Conservation (phyloP, 306 rosid genomes). For the Urtica urens region DNA sequence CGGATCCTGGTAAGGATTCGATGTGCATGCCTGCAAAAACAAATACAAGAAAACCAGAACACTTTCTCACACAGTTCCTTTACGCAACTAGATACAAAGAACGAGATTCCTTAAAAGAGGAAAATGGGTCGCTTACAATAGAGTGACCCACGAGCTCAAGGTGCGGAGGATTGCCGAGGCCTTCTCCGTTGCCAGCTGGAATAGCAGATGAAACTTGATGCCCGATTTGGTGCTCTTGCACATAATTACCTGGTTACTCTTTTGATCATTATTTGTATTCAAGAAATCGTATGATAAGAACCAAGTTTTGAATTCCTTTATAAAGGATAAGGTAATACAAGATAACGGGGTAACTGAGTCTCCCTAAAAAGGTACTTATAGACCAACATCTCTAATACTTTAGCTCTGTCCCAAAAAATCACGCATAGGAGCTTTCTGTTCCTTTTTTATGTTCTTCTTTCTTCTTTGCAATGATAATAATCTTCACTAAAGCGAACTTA, state of each 20-base stretch:
- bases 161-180: slow-evolving; percentile 50
- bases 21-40: slow-evolving; percentile 71
- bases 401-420: too few species aligned
- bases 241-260: slow-evolving; percentile 47
- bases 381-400: too few species aligned
- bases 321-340: too few species aligned
- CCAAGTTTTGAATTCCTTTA: too few species aligned
- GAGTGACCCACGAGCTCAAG: slow-evolving; percentile 96
- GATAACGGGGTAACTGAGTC: too few species aligned
- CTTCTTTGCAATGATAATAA: too few species aligned
- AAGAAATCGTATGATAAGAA: too few species aligned
- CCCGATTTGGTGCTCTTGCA: slow-evolving; percentile 46
- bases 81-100: background rate
- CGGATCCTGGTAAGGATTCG: slow-evolving; percentile 86
- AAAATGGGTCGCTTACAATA: slow-evolving; percentile 42
- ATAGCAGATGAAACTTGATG: slow-evolving; percentile 40
- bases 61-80: background rate
- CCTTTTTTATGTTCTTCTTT: too few species aligned
- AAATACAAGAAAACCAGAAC: slow-evolving; percentile 4
- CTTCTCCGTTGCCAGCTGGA: slow-evolving; percentile 40
- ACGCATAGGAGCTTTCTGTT: too few species aligned
- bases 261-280: too few species aligned
- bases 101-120: background rate
- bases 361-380: too few species aligned
- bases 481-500: too few species aligned